Conservation (phyloP, 75 land plant species). For the Selaginella moellendorffii region DNA sequence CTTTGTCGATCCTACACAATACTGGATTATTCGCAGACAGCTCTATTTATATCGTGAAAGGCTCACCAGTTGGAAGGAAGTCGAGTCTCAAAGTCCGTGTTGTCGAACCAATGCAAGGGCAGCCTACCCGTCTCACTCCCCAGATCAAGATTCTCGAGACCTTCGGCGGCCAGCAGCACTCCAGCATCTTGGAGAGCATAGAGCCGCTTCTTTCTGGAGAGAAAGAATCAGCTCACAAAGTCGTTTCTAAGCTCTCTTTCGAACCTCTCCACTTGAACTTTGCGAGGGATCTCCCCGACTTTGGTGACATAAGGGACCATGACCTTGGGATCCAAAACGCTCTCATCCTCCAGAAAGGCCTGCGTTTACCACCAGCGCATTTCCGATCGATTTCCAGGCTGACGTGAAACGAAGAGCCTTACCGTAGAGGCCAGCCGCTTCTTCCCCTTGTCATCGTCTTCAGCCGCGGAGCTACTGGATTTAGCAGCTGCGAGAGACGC, state of each 20-base stretch:
- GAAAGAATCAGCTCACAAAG: too few species aligned
- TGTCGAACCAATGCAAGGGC: slow-evolving; percentile 20
- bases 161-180: slow-evolving; percentile 11
- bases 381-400: too few species aligned
- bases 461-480: not conserved
- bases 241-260: too few species aligned
- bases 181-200: slow-evolving; percentile 13
- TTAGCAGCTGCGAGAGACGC: not conserved
- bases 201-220: slow-evolving; percentile 16
- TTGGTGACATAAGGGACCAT: slow-evolving; percentile 23
- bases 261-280: slow-evolving; percentile 23
- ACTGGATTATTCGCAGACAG: not conserved
- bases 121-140: slow-evolving; percentile 9
- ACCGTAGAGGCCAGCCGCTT: not conserved
- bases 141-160: not conserved
- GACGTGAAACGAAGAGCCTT: not conserved
- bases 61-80: slow-evolving; percentile 23
- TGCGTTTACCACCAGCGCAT: too few species aligned
- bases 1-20: slow-evolving; percentile 23
- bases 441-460: not conserved
- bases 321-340: slow-evolving; percentile 15
- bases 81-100: slow-evolving; percentile 22
- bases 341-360: slow-evolving; percentile 2
- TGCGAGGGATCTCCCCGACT: slow-evolving; percentile 20
- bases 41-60: not conserved